A percentile compares a stretch with the other conserved stretches of the same genome.
phyloP scores from a whole-genome alignment of 345 rosid species.

The Eucalyptus coolabah region DNA sequence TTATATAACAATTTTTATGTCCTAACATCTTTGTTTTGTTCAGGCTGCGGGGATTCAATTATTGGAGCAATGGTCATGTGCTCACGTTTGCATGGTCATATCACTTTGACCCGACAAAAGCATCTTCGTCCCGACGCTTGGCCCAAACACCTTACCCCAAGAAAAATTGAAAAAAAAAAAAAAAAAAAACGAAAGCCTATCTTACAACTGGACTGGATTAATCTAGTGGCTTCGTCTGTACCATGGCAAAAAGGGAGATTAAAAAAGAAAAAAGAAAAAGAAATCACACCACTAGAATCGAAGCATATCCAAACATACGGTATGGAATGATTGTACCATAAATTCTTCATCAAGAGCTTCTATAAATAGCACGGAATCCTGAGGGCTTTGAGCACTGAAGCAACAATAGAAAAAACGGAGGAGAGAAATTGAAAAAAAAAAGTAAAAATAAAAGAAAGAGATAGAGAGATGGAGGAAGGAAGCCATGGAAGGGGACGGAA shows the following conservation, averaged over 20 bases:
- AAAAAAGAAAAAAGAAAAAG: neutral
- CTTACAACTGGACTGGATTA: neutral
- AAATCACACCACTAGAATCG: neutral
- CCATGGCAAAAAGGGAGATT: neutral
- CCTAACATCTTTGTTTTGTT: neutral
- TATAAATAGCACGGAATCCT: neutral
- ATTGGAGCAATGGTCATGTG: neutral
- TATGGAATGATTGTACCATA: neutral
- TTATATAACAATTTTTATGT: neutral
- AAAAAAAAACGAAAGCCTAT: neutral
- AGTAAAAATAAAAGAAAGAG: neutral
- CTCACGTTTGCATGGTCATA: neutral
- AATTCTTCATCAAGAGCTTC: neutral
- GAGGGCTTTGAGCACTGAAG: neutral
- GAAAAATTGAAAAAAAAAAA: neutral
- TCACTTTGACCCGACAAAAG: neutral
- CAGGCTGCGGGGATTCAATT: neutral
- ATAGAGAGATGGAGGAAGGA: conserved; percentile 17
- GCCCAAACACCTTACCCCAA: neutral
- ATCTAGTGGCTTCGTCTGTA: neutral
- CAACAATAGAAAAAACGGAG: neutral
- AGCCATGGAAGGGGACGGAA: conserved; percentile 17
- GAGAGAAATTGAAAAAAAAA: neutral
- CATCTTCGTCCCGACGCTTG: neutral
- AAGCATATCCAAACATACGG: neutral